Evolutionary conservation across 129 eudicot species (phyloP), one percentile per base, ranked within the genome.

Genomic region (Dittrichia graveolens): DNA sequence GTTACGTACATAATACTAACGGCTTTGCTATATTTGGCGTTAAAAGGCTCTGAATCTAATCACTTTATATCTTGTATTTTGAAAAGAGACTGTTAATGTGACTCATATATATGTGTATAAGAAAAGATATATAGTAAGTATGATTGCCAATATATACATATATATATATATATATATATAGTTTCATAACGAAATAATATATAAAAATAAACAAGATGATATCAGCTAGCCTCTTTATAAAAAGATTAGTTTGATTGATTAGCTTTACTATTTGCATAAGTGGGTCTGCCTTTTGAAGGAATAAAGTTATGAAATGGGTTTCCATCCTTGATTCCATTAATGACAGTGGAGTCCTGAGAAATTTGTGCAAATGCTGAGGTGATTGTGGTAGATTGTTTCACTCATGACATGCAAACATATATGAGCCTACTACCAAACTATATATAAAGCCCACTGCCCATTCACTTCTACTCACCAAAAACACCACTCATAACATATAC

Each of bases 301-400:
- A 78, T 70, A 78, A 78, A 70, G 82, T 78, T 61, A 70, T 78
- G 65, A 78, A 78, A 71, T 78, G 77, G 77, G 82, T 61, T 70
- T 78, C 82, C 81, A 78, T 78, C 65, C 76, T 48, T 70, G 77
- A 78, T 78, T 78, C 81, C 82, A 78, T 78, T 78, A 78, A 78
- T 70, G 59, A 62, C 59, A 78, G 82, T 78, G 77, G 76, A 69
- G 71, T 69, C 71, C 40, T 77, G 41, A 24, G 31, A 60, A 78
- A 19, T 69, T 61, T 78, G 59, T 78, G 81, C 72, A 70, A 77
- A 68, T 38, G 48, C 47, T 0, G 47, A 54, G 50, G 42, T 31
- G 45, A 57, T 71, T 69, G 63, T 69, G 50, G 46, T 35, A 40
- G 68, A 68, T 47, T 59, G 14, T 62, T 61, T 50, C 65, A 68